phyloP scores from a whole-genome alignment of 148 eudicot species.

The Beta vulgaris region DNA sequence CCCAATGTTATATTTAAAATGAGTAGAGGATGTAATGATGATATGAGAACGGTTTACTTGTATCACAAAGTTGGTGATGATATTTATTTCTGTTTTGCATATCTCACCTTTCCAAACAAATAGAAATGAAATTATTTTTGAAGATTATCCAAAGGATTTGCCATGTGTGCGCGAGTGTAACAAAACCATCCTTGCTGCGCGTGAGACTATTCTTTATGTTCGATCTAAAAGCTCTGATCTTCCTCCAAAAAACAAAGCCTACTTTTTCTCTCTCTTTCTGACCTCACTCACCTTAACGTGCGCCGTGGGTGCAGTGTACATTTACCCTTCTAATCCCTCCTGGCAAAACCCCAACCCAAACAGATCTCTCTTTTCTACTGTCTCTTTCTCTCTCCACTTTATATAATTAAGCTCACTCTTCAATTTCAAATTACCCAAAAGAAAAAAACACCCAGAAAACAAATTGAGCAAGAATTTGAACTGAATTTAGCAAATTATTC shows the following conservation, averaged over 20 bases:
- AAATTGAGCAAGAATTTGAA: constrained; percentile 2
- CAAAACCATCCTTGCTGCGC: neutral
- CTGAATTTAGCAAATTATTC: constrained; percentile 11
- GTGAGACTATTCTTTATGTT: neutral
- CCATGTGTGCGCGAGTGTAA: neutral
- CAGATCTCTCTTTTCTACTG: constrained; percentile 23
- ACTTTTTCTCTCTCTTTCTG: constrained; percentile 1
- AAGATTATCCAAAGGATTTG: no score
- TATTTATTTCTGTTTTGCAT: no score
- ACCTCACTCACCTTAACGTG: constrained; percentile 24
- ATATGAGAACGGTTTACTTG: no score
- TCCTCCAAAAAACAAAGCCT: neutral
- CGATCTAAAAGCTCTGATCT: constrained; percentile 20
- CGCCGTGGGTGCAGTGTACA: constrained; percentile 29
- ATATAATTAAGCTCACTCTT: constrained; percentile 13
- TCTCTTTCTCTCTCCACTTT: constrained; percentile 9
- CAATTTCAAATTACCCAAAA: constrained; percentile 8
- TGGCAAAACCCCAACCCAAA: constrained; percentile 22
- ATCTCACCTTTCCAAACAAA: no score
- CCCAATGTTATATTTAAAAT: no score
- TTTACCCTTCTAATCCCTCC: neutral
- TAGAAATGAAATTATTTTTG: no score
- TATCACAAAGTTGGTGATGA: no score
- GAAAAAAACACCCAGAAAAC: neutral
- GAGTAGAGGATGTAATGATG: no score